These are phyloP conservation scores for Heritiera littoralis DNA, from an alignment of 345 rosid genomes.

Conservation along the genomic window DNA sequence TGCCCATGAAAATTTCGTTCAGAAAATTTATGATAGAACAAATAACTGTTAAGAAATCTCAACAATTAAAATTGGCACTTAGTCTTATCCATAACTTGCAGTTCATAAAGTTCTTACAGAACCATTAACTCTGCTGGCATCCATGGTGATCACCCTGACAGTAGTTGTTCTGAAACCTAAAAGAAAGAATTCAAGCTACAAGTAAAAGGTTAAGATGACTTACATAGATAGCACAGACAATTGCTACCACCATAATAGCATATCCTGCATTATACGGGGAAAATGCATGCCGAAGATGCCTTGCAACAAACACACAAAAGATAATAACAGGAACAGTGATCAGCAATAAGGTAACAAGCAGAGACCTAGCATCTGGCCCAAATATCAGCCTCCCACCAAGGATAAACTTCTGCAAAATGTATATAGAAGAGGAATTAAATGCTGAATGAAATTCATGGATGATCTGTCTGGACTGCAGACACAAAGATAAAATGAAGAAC, in stretches of 20 bases:
- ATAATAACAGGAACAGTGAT: constrained; percentile 67
- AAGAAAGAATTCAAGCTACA: background rate
- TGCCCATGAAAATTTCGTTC: background rate
- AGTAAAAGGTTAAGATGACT: constrained; percentile 35
- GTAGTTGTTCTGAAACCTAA: background rate
- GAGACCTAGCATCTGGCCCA: constrained; percentile 93
- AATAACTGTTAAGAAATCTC: background rate
- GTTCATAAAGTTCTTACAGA: background rate
- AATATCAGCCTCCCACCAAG: constrained; percentile 91
- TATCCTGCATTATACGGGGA: constrained; percentile 72
- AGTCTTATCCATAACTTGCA: background rate
- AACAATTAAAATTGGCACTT: background rate
- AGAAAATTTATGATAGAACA: background rate
- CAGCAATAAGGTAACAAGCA: constrained; percentile 69
- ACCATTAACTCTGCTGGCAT: background rate
- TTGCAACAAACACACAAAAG: constrained; percentile 86
- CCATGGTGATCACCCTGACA: background rate
- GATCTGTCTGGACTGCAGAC: background rate
- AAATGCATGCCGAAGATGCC: constrained; percentile 92
- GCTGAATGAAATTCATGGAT: background rate
- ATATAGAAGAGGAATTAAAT: constrained; percentile 12
- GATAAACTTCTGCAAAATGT: constrained; percentile 67
- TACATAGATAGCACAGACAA: constrained; percentile 73
- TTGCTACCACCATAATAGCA: constrained; percentile 66
- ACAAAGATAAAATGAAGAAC: constrained; percentile 4